Evolutionary conservation across 164 flowering plant genomes (phyloP), one percentile per base, ranked within the genome.

Genomic region (Berberis vulgaris): DNA sequence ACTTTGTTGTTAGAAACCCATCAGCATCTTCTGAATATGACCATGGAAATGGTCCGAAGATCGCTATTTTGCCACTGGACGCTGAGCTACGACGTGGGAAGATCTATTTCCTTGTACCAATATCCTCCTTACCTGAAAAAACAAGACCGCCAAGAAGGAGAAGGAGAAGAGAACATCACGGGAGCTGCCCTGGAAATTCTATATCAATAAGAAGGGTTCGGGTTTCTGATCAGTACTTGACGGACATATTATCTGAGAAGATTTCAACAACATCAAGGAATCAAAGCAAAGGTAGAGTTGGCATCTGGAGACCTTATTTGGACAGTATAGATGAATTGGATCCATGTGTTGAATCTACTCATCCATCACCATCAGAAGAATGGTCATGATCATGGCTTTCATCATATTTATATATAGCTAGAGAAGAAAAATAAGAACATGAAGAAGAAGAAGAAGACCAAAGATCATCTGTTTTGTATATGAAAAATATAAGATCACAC

Each of bases 21-120:
- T 74, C 70, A 62, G 77, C 88, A 0, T 26, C 26, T 26, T 26
- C 26, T 26, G 26, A 26, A 26, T 26, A 26, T 26, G 26, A 26
- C 0, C 86, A 84, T 60, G 94, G 87, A 6, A 81, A 79, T 0
- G 86, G 69, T 7, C 82, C 85, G 1, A 59, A 72, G 43, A 84
- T 88, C 59, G 52, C 84, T 12, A 85, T 93, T 60, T 72, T 89
- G 3, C 86, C 97, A 1, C 89, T 86, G 5, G 84, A 81, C 0
- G 74, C 94, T 0, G 89, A 88, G 68, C 97, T 93, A 76, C 86
- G 85, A 54, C 65, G 94, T 6, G 98, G 97, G 42, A 72, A 79
- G 72, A 90, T 93, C 39, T 93, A 93, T 67, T 93, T 93, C 77
- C 67, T 90, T 57, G 81, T 86, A 57, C 98, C 97, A 0, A 64